Conservation (phyloP, 2,329 filamentous ascomycete genomes). For the Colletotrichum spinosum region DNA sequence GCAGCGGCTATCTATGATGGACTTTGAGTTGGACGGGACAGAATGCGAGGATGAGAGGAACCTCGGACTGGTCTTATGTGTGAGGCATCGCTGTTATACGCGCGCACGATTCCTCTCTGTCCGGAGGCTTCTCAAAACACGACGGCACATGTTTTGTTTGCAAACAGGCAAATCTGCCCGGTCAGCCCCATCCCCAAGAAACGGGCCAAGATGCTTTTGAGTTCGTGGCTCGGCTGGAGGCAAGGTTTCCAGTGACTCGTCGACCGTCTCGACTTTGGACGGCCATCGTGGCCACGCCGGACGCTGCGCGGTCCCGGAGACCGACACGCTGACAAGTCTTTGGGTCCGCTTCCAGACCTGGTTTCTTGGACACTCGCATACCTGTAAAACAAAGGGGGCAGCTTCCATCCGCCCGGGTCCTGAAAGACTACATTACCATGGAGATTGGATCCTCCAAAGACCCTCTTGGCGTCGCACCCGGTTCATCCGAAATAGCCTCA, state of each 20-base stretch:
- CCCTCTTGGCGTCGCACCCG: conserved; percentile 3
- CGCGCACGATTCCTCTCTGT: conserved; percentile 12
- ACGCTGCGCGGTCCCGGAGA: no score
- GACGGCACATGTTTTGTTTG: background rate
- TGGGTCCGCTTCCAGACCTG: background rate
- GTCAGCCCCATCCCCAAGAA: conserved; percentile 2
- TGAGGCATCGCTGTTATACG: background rate
- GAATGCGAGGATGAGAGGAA: conserved; percentile 1
- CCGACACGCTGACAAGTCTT: no score
- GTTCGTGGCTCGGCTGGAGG: background rate
- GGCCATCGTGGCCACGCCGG: no score
- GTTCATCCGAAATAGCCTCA: conserved; percentile 25
- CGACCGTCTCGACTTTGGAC: background rate
- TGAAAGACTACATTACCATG: background rate
- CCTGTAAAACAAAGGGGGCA: background rate
- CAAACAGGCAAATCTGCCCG: conserved; percentile 6
- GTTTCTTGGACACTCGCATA: background rate
- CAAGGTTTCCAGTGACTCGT: conserved; percentile 6
- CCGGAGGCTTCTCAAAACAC: conserved; percentile 18
- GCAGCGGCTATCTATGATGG: background rate
- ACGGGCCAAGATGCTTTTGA: conserved; percentile 6
- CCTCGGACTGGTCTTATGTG: no score
- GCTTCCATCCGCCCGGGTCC: background rate
- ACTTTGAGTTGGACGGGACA: background rate
- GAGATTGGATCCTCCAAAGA: background rate